Evolutionary conservation across 192 early-diverging fungal genomes (phyloP).

Genomic region (Neocallimastix lanati): DNA sequence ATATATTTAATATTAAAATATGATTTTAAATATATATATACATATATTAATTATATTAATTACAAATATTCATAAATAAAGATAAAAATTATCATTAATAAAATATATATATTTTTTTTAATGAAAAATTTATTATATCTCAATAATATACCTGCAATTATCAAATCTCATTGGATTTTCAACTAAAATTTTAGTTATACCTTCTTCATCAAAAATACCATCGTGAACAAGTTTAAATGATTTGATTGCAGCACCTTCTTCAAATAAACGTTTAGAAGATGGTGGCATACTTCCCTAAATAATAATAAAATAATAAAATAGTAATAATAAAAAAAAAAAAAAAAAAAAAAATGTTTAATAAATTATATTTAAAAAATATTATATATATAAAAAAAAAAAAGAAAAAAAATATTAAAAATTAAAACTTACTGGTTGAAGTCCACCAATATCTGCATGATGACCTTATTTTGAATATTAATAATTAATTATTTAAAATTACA

Average conservation of each 20-base stretch:
- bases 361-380: too few relatives aligned
- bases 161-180: constrained; percentile 68
- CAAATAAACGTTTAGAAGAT: constrained; percentile 71
- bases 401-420: not conserved
- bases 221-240: constrained; percentile 69
- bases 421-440: not conserved
- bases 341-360: too few relatives aligned
- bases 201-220: constrained; percentile 65
- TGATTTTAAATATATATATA: too few relatives aligned
- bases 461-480: too few relatives aligned
- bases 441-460: not conserved
- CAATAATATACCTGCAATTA: constrained; percentile 40
- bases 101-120: too few relatives aligned
- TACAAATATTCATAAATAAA: too few relatives aligned
- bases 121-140: too few relatives aligned
- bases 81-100: too few relatives aligned
- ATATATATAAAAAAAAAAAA: too few relatives aligned
- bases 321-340: not conserved
- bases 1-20: not conserved
- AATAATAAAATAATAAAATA: not conserved
- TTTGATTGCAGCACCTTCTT: constrained; percentile 85
- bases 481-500: too few relatives aligned
- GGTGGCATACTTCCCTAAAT: constrained; percentile 67
- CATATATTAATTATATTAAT: too few relatives aligned
- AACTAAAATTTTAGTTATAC: constrained; percentile 51